These are phyloP conservation scores for Cicer cuneatum DNA, from an alignment of 306 rosid species.

Conservation along the genomic window DNA sequence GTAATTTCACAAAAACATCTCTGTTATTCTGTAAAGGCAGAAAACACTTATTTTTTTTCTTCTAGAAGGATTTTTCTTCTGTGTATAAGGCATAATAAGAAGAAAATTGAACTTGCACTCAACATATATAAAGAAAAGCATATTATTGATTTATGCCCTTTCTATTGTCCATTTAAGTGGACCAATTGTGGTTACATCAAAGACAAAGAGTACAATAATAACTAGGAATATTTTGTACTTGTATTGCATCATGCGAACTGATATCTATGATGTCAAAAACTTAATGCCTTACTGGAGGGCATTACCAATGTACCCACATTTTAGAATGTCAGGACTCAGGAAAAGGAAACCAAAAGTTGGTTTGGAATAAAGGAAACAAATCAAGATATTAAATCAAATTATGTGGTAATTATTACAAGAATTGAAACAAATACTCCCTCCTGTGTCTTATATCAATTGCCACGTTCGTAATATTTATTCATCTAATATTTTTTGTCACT, in stretches of 20 bases:
- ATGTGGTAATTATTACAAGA: neutral
- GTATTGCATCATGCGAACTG: slow-evolving; percentile 28
- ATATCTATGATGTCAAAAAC: slow-evolving; percentile 26
- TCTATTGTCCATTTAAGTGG: slow-evolving; percentile 13
- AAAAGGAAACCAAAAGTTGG: neutral
- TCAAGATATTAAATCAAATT: neutral
- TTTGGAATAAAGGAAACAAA: slow-evolving; percentile 1
- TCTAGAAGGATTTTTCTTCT: slow-evolving; percentile 1
- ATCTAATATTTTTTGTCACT: no score
- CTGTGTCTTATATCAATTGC: no score
- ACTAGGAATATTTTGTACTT: neutral
- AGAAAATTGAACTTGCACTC: slow-evolving; percentile 2
- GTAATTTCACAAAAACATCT: neutral
- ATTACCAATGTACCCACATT: slow-evolving; percentile 1
- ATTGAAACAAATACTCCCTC: neutral
- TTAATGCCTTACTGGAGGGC: slow-evolving; percentile 4
- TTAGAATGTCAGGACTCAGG: neutral
- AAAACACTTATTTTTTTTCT: no score
- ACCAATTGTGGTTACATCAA: slow-evolving; percentile 32
- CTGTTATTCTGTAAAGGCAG: slow-evolving; percentile 4
- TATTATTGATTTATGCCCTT: slow-evolving; percentile 6
- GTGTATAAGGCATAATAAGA: neutral
- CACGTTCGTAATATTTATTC: no score
- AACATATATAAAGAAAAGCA: neutral
- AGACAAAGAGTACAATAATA: slow-evolving; percentile 23